These are phyloP conservation scores for Acanthamoeba divionensis DNA, from an alignment of 208 protist species.

Conservation along the genomic window DNA sequence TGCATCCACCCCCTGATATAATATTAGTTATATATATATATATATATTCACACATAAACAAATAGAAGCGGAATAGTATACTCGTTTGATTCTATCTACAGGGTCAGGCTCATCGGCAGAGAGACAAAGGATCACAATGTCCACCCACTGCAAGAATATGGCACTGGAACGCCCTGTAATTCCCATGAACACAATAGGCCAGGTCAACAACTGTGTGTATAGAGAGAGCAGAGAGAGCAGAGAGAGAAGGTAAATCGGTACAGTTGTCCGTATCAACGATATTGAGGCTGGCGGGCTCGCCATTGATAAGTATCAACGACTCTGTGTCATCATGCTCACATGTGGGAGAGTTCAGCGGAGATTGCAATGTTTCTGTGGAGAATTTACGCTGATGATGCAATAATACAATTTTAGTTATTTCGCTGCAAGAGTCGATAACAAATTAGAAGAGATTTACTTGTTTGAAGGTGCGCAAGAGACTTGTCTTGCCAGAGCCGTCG, in stretches of 20 bases:
- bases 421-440: too few relatives aligned
- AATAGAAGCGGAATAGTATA: neutral
- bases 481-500: slow-evolving; percentile 21
- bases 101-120: neutral
- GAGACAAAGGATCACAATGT: neutral
- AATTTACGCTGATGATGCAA: neutral
- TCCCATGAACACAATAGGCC: neutral
- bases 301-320: neutral
- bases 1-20: neutral
- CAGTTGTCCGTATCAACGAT: neutral
- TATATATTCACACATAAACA: neutral
- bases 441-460: too few relatives aligned
- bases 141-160: slow-evolving; percentile 3
- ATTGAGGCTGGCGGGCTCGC: neutral
- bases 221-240: too few relatives aligned
- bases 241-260: neutral
- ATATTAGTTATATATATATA: too few relatives aligned
- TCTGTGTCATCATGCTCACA: neutral
- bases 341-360: neutral
- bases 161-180: neutral
- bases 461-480: neutral
- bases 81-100: neutral
- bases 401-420: neutral
- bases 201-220: too few relatives aligned
- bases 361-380: neutral